Evolutionary conservation across 352 stramenopile genomes (phyloP), one percentile per base, ranked within the genome.

Genomic region (Pseudoperonospora humuli): DNA sequence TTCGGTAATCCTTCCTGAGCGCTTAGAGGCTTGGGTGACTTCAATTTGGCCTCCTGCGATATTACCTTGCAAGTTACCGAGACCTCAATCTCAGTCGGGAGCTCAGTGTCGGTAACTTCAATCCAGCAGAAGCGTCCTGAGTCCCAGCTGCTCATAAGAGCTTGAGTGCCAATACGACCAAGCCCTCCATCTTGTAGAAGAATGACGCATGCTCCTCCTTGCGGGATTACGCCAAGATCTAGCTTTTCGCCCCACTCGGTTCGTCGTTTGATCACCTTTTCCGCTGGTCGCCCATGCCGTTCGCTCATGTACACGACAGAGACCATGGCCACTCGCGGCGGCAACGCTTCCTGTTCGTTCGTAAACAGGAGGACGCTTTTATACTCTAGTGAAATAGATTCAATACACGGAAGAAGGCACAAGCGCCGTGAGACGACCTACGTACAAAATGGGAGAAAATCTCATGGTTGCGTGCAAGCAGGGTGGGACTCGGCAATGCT

Each of bases 121-220:
- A 91, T 83, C 79, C 79, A 91, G 47, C 67, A 84, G 3, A 74
- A 56, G 19, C 75, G 67, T 3, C 67, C 73, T n/a, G 75, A 75
- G 36, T 91, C 79, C 79, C 79, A 91, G 28, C 69, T 87, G n/a
- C 75, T 75, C 74, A 88, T 88, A 18, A 91, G 64, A 31, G 79
- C 79, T 39, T 91, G 79, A 3, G 76, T 88, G 9, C 79, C 79
- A 46, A 91, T 85, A 13, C 79, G 75, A 7, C 71, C 79, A 23
- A 88, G 52, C 13, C 71, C 72, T 7, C 79, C 75, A 54, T 84
- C 62, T 34, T 85, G 74, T 37, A 91, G 59, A 37, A 91, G 55
- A 45, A 91, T 84, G 21, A 91, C 70, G 28, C 79, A 91, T 25
- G 79, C 79, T 35, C 79, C 70, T 21, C 79, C 79, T 27, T 85